Evolutionary conservation across 345 rosid species (phyloP).

Genomic region (Arabis alpina): DNA sequence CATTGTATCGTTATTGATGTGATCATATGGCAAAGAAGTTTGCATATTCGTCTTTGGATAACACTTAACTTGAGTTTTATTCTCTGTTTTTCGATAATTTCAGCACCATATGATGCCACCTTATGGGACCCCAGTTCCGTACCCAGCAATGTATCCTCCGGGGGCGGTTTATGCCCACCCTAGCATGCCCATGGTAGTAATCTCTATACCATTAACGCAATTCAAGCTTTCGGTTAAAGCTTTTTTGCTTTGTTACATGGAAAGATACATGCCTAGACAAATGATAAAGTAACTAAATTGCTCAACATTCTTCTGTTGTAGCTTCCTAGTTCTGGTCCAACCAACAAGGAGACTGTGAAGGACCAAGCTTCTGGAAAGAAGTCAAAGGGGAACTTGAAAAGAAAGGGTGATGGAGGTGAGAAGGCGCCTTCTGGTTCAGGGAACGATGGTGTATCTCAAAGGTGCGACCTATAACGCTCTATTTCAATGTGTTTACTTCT

Average conservation of each 20-base stretch:
- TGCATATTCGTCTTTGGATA: slow-evolving; percentile 16
- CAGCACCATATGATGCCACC: slow-evolving; percentile 94
- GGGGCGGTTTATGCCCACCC: slow-evolving; percentile 94
- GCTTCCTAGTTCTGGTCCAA: slow-evolving; percentile 60
- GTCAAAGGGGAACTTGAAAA: slow-evolving; percentile 60
- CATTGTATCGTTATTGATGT: slow-evolving; percentile 6
- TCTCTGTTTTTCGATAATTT: slow-evolving; percentile 31
- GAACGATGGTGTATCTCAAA: slow-evolving; percentile 82
- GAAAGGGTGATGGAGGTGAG: slow-evolving; percentile 65
- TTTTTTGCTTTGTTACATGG: not conserved
- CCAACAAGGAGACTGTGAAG: slow-evolving; percentile 56
- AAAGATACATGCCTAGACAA: not conserved
- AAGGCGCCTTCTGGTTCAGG: slow-evolving; percentile 85
- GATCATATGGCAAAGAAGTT: not conserved
- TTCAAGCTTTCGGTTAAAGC: not conserved
- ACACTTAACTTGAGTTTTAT: slow-evolving; percentile 2
- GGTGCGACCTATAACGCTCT: slow-evolving; percentile 46
- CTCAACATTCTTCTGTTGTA: slow-evolving; percentile 28
- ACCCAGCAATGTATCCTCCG: slow-evolving; percentile 87
- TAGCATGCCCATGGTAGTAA: slow-evolving; percentile 69
- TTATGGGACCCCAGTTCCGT: slow-evolving; percentile 93
- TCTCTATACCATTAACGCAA: not conserved
- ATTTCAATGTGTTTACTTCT: not conserved
- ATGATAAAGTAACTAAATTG: slow-evolving; percentile 14
- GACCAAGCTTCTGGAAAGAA: slow-evolving; percentile 68